Conservation (phyloP, 345 rosid species). For the Alliaria petiolata region DNA sequence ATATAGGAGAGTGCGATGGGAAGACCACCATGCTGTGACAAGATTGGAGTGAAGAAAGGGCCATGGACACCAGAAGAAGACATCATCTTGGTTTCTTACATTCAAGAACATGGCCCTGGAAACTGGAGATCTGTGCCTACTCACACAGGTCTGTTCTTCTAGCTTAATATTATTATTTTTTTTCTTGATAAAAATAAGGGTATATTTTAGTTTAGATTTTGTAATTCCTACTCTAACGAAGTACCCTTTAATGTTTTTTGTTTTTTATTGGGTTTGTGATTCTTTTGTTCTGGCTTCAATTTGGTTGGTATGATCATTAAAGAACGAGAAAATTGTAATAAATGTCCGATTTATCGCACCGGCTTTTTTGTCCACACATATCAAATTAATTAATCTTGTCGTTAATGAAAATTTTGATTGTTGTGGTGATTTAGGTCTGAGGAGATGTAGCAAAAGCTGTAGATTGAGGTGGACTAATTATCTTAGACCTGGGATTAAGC, state of each 20-base stretch:
- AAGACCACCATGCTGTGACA: conserved; percentile 94
- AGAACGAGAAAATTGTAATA: conserved; percentile 27
- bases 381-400: not conserved
- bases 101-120: conserved; percentile 97
- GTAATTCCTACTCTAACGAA: conserved; percentile 12
- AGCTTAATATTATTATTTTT: not conserved
- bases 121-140: conserved; percentile 94
- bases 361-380: conserved; percentile 7
- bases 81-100: conserved; percentile 80
- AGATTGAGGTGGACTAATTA: conserved; percentile 97
- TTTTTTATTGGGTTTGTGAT: conserved; percentile 26
- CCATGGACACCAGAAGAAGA: conserved; percentile 99
- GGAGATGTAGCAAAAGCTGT: conserved; percentile 96
- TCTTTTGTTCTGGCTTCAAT: conserved; percentile 18
- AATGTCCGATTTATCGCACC: conserved; percentile 14
- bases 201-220: not conserved
- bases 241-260: conserved; percentile 6
- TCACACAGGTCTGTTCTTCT: conserved; percentile 53
- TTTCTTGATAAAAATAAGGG: not conserved
- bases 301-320: conserved; percentile 55
- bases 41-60: conserved; percentile 88
- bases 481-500: conserved; percentile 84
- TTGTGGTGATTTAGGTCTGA: conserved; percentile 54
- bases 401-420: not conserved
- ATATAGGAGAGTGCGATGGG: conserved; percentile 43